Base-by-base conservation (phyloP, 2,329 filamentous ascomycete species). In the Nothophoma quercina region DNA sequence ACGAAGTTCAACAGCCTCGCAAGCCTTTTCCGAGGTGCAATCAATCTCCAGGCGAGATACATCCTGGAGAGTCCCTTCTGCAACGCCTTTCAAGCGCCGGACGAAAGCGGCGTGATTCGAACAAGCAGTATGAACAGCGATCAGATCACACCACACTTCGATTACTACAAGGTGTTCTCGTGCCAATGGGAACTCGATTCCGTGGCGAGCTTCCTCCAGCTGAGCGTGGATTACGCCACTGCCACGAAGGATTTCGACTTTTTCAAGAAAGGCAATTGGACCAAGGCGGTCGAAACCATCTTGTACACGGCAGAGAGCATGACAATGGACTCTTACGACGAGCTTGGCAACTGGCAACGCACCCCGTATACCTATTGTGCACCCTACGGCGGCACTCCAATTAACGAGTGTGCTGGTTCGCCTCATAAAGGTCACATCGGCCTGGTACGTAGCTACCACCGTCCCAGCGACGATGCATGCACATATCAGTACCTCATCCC, bases 31-130 rank as follows among this genome's bases (percentile, higher is more conserved):
- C 82, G 88, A 6, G 88, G 88, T 1, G 82, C 88, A 1, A 88
- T 91, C 69, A 90, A 90, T 67, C 78, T 88, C 3, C 88, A 91
- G 70, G 80, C 87, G 15, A 80, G 88, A 19, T 90, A 89, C 67
- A 82, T 91, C 41, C 77, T 84, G 39, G 80, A 82, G 39, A 83
- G 81, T 21, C 79, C 79, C 0, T 82, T 79, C 64, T 82, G 80
- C 72, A 81, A 83, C 59, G 75, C 78, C 1, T 82, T 82, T 55
- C 80, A 82, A 62, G 79, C 80, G 1, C 80, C 80, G 0, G 68
- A 73, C 1, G 79, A 82, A 55, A 78, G 77, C 26, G 72, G 71
- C 6, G 70, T 81, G 3, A 30, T 57, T 6, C 69, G 51, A 3
- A 77, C 77, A 26, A 68, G 68, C 30, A 68, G 70, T 16, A 65